phyloP scores from a whole-genome alignment of 768 basidiomycete genomes.

The Pleurotus pulmonarius region DNA sequence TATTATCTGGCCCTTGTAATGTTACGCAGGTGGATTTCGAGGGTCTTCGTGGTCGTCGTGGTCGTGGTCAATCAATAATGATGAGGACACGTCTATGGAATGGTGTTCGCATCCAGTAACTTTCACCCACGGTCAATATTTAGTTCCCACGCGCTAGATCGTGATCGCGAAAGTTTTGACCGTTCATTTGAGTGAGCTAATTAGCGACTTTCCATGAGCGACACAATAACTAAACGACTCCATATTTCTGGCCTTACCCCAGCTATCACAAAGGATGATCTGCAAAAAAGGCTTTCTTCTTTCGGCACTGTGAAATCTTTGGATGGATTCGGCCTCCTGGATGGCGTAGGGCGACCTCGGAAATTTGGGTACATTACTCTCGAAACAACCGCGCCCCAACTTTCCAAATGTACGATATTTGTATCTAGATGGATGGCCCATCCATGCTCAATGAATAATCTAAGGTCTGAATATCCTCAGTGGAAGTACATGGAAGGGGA shows the following conservation, averaged over 20 bases:
- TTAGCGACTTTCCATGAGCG: neutral
- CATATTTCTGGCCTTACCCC: constrained; percentile 77
- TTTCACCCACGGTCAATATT: neutral
- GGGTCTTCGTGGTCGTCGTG: neutral
- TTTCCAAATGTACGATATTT: constrained; percentile 58
- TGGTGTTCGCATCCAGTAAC: neutral
- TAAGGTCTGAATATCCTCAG: constrained; percentile 73
- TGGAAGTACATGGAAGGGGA: constrained; percentile 86
- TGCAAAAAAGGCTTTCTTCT: constrained; percentile 51
- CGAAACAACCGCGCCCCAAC: constrained; percentile 53
- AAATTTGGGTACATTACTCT: constrained; percentile 76
- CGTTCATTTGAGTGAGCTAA: too few species aligned
- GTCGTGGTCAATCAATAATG: constrained; percentile 1
- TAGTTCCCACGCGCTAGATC: neutral
- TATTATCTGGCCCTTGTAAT: too few species aligned
- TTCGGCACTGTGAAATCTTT: constrained; percentile 70
- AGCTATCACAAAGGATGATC: constrained; percentile 51
- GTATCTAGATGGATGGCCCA: neutral
- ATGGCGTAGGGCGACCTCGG: constrained; percentile 62
- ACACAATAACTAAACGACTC: constrained; percentile 4
- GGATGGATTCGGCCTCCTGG: constrained; percentile 63
- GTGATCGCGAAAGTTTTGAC: too few species aligned
- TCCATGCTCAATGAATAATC: neutral
- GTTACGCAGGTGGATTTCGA: neutral
- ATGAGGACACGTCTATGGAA: neutral